Percentiles rank a stretch among this genome's conserved stretches.
These are phyloP conservation scores for Arthrobotrys pseudoclavata DNA, from an alignment of 2,329 filamentous ascomycete species.

Conservation along the genomic window DNA sequence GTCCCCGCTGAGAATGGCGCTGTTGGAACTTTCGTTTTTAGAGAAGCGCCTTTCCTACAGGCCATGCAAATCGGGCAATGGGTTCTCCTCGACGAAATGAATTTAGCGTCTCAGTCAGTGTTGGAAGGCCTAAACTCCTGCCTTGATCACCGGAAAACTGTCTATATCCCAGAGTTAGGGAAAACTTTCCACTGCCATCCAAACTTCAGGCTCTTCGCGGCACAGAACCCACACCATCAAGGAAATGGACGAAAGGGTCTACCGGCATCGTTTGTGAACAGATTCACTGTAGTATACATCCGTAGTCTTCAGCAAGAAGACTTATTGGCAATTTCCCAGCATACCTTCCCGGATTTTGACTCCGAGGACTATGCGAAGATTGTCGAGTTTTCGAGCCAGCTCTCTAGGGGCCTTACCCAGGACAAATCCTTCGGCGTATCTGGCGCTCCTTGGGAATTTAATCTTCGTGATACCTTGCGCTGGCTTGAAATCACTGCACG, in stretches of 20 bases:
- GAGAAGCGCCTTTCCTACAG: slow-evolving; percentile 92
- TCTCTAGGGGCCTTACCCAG: slow-evolving; percentile 78
- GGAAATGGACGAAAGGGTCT: slow-evolving; percentile 95
- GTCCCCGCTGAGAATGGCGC: slow-evolving; percentile 93
- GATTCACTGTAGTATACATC: slow-evolving; percentile 97
- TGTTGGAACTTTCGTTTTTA: slow-evolving; percentile 92
- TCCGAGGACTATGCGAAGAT: slow-evolving; percentile 74
- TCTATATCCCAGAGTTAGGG: slow-evolving; percentile 94
- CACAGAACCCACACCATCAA: slow-evolving; percentile 97
- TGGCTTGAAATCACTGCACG: slow-evolving; percentile 95
- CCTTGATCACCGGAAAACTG: slow-evolving; percentile 93
- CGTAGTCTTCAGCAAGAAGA: slow-evolving; percentile 88
- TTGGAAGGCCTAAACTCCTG: slow-evolving; percentile 96
- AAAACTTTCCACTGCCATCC: slow-evolving; percentile 92
- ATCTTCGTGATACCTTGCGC: slow-evolving; percentile 76
- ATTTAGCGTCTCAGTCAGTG: slow-evolving; percentile 94
- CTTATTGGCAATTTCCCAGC: slow-evolving; percentile 82
- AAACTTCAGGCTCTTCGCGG: slow-evolving; percentile 93
- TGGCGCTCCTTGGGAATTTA: slow-evolving; percentile 95
- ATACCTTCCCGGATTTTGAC: slow-evolving; percentile 78
- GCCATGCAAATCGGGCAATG: slow-evolving; percentile 98
- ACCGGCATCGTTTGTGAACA: slow-evolving; percentile 95
- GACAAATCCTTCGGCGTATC: slow-evolving; percentile 70
- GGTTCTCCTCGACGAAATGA: slow-evolving; percentile 99
- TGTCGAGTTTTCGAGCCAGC: slow-evolving; percentile 82